Evolutionary conservation across 805 yeast species (phyloP), one percentile per base, ranked within the genome.

Genomic region (Cyberlindnera petersonii): DNA sequence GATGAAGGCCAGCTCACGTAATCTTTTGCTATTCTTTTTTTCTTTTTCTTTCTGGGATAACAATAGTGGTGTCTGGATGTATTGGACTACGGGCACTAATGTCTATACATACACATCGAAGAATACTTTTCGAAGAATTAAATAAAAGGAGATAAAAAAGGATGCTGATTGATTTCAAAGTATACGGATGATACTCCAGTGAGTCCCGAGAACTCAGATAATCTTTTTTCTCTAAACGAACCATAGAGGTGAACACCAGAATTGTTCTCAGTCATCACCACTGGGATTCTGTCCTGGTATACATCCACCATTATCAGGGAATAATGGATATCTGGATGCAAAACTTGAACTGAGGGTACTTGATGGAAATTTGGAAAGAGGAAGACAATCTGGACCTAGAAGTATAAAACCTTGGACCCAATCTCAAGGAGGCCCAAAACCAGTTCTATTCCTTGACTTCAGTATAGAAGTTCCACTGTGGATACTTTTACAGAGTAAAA

Each of bases 241-340:
- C 31, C 14, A 39, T 30, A 7, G 39, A 31, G 14, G 36, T 39
- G 35, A 39, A 35, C 43, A 39, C 31, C 14, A 39, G 26, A 39
- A 39, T 39, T 14, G 34, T 39, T 30, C 35, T 39, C 26, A 39
- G n/a, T 36, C 43, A 39, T 39, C 21, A 39, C 39, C 2, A 34
- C 33, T 15, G 35, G 33, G 23, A 34, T 39, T 6, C 39, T 26
- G 26, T 39, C 39, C 23, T 30, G 36, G 4, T 15, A 21, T 4
- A 24, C 33, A 14, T 39, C 43, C 13, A 10, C 19, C 19, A 22
- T 5, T 6, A 24, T 33, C 3, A n/a, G 29, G 31, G 4, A 26
- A 24, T 6, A 16, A 10, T 17, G 43, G 43, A 18, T 39, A 39
- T 15, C 35, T 28, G 9, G 24, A 17, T 7, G 39, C 43, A 26